Percentiles rank a stretch among this genome's conserved stretches.
Conservation (phyloP, 129 eudicot genomes). For the Calendula officinalis region DNA sequence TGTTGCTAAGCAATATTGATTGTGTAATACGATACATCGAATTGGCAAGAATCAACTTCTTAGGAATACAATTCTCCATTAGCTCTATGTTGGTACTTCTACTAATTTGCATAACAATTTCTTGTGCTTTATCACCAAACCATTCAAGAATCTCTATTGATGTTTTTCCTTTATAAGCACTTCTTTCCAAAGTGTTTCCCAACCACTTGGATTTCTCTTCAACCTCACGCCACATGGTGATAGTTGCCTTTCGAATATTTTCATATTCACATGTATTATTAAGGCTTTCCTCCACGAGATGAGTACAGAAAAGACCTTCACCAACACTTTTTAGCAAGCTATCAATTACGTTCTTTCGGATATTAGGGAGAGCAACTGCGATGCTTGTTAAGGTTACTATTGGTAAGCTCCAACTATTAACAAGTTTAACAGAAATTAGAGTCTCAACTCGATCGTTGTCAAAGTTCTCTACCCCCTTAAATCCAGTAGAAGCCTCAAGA, state of each 20-base stretch:
- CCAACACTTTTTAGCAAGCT: not conserved
- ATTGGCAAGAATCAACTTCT: constrained; percentile 1
- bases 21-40: not conserved
- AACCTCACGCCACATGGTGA: not conserved
- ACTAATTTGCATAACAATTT: not conserved
- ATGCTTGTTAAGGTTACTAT: constrained; percentile 1
- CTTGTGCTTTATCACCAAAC: constrained; percentile 1
- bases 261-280: not conserved
- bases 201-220: not conserved
- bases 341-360: not conserved
- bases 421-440: not conserved
- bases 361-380: not conserved
- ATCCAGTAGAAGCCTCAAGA: not conserved
- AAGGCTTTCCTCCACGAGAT: not conserved
- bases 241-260: not conserved
- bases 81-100: not conserved
- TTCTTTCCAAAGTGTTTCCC: not conserved
- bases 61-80: not conserved
- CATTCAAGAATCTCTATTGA: not conserved
- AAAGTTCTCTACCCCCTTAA: not conserved
- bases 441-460: not conserved
- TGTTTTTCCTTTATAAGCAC: not conserved
- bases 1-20: not conserved
- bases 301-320: not conserved
- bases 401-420: not conserved